Evolutionary conservation across 495 filamentous ascomycete species (phyloP).

Genomic region (Beverwykella pulmonaria): DNA sequence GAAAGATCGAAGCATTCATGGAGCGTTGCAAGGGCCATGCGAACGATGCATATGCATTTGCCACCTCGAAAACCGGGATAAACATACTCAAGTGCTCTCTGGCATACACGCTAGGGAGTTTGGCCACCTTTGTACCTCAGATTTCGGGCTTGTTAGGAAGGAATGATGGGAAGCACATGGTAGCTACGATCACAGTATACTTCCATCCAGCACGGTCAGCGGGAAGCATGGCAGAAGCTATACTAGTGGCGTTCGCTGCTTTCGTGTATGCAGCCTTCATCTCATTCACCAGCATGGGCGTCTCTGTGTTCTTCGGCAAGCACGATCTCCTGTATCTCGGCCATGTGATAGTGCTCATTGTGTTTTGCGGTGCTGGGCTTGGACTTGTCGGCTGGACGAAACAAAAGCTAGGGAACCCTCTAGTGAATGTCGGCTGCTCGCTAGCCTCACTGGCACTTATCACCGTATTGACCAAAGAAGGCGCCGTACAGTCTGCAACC

Average conservation of each 20-base stretch:
- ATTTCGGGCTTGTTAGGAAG: conserved; percentile 74
- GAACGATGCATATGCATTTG: conserved; percentile 44
- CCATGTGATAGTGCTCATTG: conserved; percentile 76
- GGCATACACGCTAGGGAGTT: conserved; percentile 84
- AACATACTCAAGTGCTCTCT: conserved; percentile 90
- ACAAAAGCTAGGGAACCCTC: conserved; percentile 78
- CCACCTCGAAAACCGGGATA: conserved; percentile 62
- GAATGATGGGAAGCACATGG: conserved; percentile 95
- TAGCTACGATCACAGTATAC: conserved; percentile 89
- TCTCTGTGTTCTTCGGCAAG: conserved; percentile 74
- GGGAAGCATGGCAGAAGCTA: conserved; percentile 89
- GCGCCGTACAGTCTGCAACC: conserved; percentile 74
- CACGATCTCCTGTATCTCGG: conserved; percentile 68
- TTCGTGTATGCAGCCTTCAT: conserved; percentile 82
- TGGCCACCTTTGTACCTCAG: conserved; percentile 80
- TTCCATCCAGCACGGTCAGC: conserved; percentile 92
- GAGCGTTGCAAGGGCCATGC: conserved; percentile 15
- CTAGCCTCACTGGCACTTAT: conserved; percentile 89
- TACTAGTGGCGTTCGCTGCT: conserved; percentile 77
- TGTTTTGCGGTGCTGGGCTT: conserved; percentile 87
- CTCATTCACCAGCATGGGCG: conserved; percentile 82
- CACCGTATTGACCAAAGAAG: conserved; percentile 90
- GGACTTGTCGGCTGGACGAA: conserved; percentile 94
- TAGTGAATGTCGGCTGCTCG: conserved; percentile 90
- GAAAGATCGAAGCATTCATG: conserved; percentile 2